Evolutionary conservation across 2,329 filamentous ascomycete species (phyloP), one percentile per base, ranked within the genome.

Genomic region (Furcasterigmium sp.): DNA sequence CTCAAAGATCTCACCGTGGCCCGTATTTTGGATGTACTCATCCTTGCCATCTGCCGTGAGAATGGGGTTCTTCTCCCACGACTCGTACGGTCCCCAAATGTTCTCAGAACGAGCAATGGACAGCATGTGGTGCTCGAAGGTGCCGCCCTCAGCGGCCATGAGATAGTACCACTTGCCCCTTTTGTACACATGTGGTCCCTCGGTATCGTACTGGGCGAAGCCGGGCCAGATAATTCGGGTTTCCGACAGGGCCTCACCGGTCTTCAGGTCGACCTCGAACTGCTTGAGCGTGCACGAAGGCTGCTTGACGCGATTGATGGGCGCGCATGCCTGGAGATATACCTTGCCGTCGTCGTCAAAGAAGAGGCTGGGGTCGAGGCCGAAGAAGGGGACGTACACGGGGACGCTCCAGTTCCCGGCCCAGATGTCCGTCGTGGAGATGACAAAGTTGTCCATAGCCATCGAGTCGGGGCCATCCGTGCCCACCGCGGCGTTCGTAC

Each of bases 1-100:
- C 39, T 76, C 68, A 46, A 80, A 78, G 2, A 80, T 46, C 47
- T 81, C 77, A 2, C 72, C 70, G 40, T 81, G 77, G 0, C 76
- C 77, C 0, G 77, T 67, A 2, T 74, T 74, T 51, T 80, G 76
- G 39, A 69, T 70, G 42, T 68, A 70, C 23, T 53, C 60, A 1
- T 62, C 64, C 0, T 65, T 70, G 26, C 70, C 68, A 6, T 61
- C 60, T n/a, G 68, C 69, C 1, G 66, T 72, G 17, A 76, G 51
- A 3, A 75, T 61, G 3, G 59, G 60, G 44, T 63, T 63, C 10
- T 17, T 13, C 14, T 26, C 20, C 4, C 10, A 25, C 20, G 20
- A 10, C 42, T 58, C 53, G 41, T 56, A 62, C 3, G 59, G 60
- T 5, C 57, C 60, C 42, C 29, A 55, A 25, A 59, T 46, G 19